Evolutionary conservation across 148 eudicot species (phyloP), one percentile per base, ranked within the genome.

Genomic region (Silene latifolia): DNA sequence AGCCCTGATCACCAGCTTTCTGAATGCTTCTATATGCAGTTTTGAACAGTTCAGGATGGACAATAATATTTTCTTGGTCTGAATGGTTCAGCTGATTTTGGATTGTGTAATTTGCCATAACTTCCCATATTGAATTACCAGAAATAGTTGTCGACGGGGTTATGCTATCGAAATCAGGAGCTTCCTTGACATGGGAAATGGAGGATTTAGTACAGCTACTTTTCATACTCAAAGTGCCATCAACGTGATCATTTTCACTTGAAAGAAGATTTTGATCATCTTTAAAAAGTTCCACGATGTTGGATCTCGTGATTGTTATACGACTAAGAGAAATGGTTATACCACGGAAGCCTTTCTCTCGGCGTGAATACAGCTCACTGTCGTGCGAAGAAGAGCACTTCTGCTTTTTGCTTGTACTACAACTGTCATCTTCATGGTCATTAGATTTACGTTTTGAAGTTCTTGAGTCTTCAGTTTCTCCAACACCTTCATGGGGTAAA

Each of bases 341-440:
- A 74, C 98, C 97, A n/a, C 97, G 98, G 79, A 95, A 95, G 71
- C 98, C 98, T 81, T 95, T 95, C 77, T 85, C 97, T 62, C 89
- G 85, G 39, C 98, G 95, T 46, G 83, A 82, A 74, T 68, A 81
- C 39, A 86, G 71, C 77, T 94, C 98, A 79, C 76, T 80, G 18
- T 91, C 98, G 23, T 86, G 74, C 47, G 75, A 60, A 13, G 87
- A 80, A 47, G 65, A 63, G 53, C 74, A 72, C 83, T 86, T 89
- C 13, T 63, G 67, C 74, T 85, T 90, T 73, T 90, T 92, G 72
- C 72, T 69, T 69, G 14, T 69, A 35, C 81, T 80, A 46, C 63
- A 51, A 63, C 65, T 77, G 17, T 76, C 80, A 63, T 53, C 11
- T 47, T 88, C 88, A 85, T 69, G 56, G 63, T 63, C 77, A 76